Evolutionary conservation across 163 green algal genomes (phyloP), one percentile per base, ranked within the genome.

Genomic region (Chlorella variabilis): DNA sequence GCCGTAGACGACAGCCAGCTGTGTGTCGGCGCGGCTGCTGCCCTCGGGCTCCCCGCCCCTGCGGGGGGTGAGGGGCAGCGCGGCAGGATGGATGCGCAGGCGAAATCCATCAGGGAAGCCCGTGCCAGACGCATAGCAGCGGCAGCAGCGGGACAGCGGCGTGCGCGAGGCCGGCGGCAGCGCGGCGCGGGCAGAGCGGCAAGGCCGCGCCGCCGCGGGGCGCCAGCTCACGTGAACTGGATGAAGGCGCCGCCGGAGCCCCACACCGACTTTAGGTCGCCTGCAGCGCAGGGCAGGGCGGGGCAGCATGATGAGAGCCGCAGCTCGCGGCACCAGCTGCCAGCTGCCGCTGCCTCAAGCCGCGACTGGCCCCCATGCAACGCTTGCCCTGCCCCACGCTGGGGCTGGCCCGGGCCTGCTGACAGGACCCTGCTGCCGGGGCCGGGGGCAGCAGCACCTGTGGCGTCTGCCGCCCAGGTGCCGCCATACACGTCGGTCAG

Each of bases 211-310:
- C 3, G 33, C 21, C 9, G 62, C 27, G 38, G n/a, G n/a, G n/a
- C n/a, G 0, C 17, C 11, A 21, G 25, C 48, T 15, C 45, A 45
- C 69, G 18, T 68, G 56, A 80, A 80, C 56, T 80, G 73, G 21
- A 80, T 54, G 73, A 80, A 80, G 7, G 73, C 73, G 27, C 73
- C 73, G 13, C 73, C 73, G 18, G 29, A 59, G 73, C 25, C 31
- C 73, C 73, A 80, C 27, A 54, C 20, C 0, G 73, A 80, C 27
- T 80, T 80, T 4, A 80, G 36, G 4, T 0, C 36, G 56, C 73
- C 71, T 79, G 54, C 71, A n/a, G 31, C 29, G 54, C 38, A 42
- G 6, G 34, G 34, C 34, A 51, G 17, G 23, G 63, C 31, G 18
- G 36, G 34, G 4, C 36, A 54, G 65, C 36, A 20, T 49, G 38